Percentiles rank a stretch among this genome's conserved stretches.
These are phyloP conservation scores for Boletus eberwhitei DNA, from an alignment of 768 basidiomycete species.

Conservation along the genomic window DNA sequence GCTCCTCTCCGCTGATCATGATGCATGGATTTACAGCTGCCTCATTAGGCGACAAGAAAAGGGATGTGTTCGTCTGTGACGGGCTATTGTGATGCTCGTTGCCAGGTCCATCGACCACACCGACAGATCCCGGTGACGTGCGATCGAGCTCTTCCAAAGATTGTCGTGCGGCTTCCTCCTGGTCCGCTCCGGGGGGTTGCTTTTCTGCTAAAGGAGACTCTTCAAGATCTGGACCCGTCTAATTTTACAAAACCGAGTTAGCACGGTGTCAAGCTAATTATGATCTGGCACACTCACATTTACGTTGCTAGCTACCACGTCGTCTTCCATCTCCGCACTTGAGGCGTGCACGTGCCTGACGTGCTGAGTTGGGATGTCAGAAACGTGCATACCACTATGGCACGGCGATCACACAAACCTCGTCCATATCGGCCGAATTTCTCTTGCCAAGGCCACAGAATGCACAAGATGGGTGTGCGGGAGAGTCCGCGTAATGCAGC, in stretches of 20 bases:
- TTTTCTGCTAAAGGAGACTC: background rate
- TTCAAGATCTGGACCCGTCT: constrained; percentile 4
- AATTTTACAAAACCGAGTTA: constrained; percentile 1
- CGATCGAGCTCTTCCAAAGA: background rate
- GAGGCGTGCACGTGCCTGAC: constrained; percentile 13
- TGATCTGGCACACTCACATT: background rate
- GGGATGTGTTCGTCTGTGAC: background rate
- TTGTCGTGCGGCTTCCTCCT: background rate
- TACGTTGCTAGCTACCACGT: background rate
- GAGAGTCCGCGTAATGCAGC: constrained; percentile 22
- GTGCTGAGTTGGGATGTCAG: constrained; percentile 18
- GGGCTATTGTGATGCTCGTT: background rate
- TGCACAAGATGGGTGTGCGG: constrained; percentile 20
- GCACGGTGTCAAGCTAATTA: background rate
- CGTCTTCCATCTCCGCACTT: constrained; percentile 1
- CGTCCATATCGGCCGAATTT: constrained; percentile 12
- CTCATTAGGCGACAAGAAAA: constrained; percentile 1
- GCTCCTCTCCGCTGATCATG: background rate
- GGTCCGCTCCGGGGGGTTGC: background rate
- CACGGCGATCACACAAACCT: constrained; percentile 15
- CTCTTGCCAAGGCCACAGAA: constrained; percentile 19
- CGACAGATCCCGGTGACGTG: background rate
- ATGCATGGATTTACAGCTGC: background rate
- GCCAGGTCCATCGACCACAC: background rate
- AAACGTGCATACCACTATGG: background rate